Base-by-base conservation (phyloP, 345 rosid species). In the Gossypium rotundifolium region DNA sequence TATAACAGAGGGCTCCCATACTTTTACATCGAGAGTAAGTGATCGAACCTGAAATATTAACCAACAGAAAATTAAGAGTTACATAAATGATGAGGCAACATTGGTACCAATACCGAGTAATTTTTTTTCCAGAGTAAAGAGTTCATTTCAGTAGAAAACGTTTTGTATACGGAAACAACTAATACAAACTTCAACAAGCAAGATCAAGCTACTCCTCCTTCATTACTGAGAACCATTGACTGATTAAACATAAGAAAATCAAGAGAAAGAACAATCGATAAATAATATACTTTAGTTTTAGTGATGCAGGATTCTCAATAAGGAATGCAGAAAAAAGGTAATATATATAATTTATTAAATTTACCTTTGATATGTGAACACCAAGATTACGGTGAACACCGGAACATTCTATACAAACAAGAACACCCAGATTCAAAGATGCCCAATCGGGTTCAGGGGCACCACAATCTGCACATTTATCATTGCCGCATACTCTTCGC, bases 371-470 rank as follows among this genome's bases (percentile, higher is more conserved):
- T 77, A 96, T 86, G 75, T 96, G 98, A 29, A 93, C 99, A 74
- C 97, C 98, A 75, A 96, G 99, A 83, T 96, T 96, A 57, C 97
- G 95, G 73, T 96, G 99, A 85, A 96, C 97, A 74, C 98, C 98
- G 70, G 99, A 96, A 82, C 99, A 96, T 72, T 93, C 97, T 3
- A 96, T 96, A 85, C 99, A 96, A 85, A 96, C 89, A 81, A 91
- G 99, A 85, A 93, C 90, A 22, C 98, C 98, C 4, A 93, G 87
- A 78, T 95, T 93, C 79, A 93, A 82, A 74, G 99, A 93, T 17
- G 98, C 98, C 98, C 98, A 95, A 82, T 95, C 96, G 48, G 97
- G 99, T 82, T 95, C 99, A 69, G 88, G 88, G 76, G 94, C 87
- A 76, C 99, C 91, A 87, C 99, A 95, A 86, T 93, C 99, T 27